Evolutionary conservation across 2,329 filamentous ascomycete species (phyloP).

Genomic region (Ploettnerulaceae sp.): DNA sequence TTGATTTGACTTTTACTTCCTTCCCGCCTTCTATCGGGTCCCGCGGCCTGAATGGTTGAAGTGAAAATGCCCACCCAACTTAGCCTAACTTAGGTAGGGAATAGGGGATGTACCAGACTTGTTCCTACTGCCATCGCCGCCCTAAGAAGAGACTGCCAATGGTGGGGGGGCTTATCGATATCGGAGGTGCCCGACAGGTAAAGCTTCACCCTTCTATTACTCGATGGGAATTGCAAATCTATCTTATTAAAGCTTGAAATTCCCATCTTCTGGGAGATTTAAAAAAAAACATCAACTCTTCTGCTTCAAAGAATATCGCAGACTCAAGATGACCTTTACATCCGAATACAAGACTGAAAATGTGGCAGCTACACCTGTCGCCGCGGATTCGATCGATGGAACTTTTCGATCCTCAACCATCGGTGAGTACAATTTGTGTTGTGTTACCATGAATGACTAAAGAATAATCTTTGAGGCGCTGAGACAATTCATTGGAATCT

Average conservation of each 20-base stretch:
- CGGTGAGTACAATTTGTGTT: constrained; percentile 41
- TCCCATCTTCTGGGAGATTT: background rate
- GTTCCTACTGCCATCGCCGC: too few species aligned
- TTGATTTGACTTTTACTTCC: background rate
- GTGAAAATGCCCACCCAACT: too few species aligned
- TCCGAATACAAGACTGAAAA: constrained; percentile 52
- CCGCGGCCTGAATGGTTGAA: constrained; percentile 5
- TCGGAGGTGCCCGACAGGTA: constrained; percentile 19
- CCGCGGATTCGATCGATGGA: constrained; percentile 52
- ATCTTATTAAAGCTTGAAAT: constrained; percentile 2
- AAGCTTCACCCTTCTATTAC: constrained; percentile 18
- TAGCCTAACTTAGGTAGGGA: too few species aligned
- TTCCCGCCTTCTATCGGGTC: background rate
- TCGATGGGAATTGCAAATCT: constrained; percentile 26
- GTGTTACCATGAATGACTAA: background rate
- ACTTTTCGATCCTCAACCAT: constrained; percentile 58
- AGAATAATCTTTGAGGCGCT: background rate
- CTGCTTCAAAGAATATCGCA: background rate
- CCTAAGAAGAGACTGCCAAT: too few species aligned
- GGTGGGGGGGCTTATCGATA: constrained; percentile 25
- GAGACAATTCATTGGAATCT: background rate
- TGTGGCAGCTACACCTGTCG: constrained; percentile 45
- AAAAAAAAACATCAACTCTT: too few species aligned
- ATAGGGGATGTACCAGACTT: too few species aligned
- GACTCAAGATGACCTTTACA: constrained; percentile 33